Conservation (phyloP, 805 yeast genomes). For the Zygoascus flipseniorum region DNA sequence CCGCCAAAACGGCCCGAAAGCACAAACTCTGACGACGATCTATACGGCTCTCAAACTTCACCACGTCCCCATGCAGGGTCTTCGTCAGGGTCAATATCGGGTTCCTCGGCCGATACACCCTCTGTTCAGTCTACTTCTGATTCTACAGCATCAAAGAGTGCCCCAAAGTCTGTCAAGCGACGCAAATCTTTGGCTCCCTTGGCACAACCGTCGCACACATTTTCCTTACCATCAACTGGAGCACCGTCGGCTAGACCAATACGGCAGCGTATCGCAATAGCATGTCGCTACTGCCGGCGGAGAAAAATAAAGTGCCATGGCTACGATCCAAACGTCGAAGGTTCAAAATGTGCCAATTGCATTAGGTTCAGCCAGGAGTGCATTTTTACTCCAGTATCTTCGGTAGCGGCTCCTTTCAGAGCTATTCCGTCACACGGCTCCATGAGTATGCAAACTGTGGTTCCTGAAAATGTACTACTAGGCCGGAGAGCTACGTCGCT, state of each 20-base stretch:
- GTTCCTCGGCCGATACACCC: not conserved
- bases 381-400: slow-evolving; percentile 25
- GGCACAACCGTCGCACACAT: not conserved
- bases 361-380: slow-evolving; percentile 25
- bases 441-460: not conserved
- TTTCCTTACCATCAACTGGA: not conserved
- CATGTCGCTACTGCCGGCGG: slow-evolving; percentile 27
- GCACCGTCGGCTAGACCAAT: not conserved
- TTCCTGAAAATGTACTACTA: not conserved
- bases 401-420: slow-evolving; percentile 16
- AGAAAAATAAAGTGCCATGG: slow-evolving; percentile 28
- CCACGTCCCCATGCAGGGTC: not conserved
- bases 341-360: slow-evolving; percentile 26
- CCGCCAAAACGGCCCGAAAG: not conserved
- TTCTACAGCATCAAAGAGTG: not conserved
- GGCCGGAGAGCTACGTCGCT: not conserved
- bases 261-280: slow-evolving; percentile 26
- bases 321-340: slow-evolving; percentile 20
- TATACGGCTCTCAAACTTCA: not conserved
- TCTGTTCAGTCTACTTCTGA: not conserved
- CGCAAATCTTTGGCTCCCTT: not conserved
- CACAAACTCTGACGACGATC: not conserved
- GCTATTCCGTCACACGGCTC: slow-evolving; percentile 6
- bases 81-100: not conserved
- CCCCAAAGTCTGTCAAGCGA: not conserved